These are phyloP conservation scores for Solanum chmielewskii DNA, from an alignment of 257 asterid genomes.

Conservation along the genomic window DNA sequence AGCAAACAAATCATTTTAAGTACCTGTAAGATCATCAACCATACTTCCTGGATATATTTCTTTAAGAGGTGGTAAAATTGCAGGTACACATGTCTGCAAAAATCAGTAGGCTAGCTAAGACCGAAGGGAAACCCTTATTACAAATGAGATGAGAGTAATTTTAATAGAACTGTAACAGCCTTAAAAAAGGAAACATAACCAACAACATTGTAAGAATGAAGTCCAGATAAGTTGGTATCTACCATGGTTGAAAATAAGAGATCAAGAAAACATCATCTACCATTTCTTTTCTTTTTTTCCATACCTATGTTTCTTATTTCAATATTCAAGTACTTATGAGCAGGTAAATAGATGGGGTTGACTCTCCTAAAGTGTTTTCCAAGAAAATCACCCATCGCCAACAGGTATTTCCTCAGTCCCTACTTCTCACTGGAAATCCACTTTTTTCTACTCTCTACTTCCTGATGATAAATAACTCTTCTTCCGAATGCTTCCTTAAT, in stretches of 20 bases:
- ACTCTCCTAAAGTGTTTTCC: background rate
- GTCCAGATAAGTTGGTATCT: background rate
- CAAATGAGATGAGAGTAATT: background rate
- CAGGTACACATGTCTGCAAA: constrained; percentile 80
- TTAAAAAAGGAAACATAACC: background rate
- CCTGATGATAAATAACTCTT: background rate
- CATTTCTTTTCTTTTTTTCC: background rate
- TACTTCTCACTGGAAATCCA: background rate
- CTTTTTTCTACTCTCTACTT: background rate
- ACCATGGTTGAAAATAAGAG: background rate
- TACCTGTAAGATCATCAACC: constrained; percentile 75
- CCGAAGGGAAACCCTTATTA: background rate
- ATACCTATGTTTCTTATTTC: background rate
- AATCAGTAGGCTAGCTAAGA: constrained; percentile 7
- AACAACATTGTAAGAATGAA: background rate
- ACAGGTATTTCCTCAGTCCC: background rate
- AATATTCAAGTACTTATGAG: background rate
- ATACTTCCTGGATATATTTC: constrained; percentile 89
- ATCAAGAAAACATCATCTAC: background rate
- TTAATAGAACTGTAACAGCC: background rate
- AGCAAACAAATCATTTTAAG: background rate
- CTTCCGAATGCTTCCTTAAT: background rate
- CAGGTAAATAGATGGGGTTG: background rate
- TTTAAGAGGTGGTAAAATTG: constrained; percentile 75
- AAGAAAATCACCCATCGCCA: background rate